Percentiles rank a stretch among this genome's conserved stretches.
These are phyloP conservation scores for Populus trichocarpa DNA, from an alignment of 441 rosid genomes.

Conservation along the genomic window DNA sequence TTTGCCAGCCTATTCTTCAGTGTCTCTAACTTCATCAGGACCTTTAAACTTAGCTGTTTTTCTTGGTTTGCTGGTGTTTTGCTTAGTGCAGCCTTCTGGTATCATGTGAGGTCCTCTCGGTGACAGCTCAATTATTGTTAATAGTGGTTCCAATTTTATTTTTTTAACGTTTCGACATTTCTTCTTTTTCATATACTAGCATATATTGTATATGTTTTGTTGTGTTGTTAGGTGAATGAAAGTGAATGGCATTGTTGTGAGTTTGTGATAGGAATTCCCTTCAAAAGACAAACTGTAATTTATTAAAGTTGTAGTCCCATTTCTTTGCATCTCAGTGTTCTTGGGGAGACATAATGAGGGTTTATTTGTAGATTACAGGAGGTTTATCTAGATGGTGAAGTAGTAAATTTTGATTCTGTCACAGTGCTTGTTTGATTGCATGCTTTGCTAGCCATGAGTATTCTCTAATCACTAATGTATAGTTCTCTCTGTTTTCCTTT, in stretches of 20 bases:
- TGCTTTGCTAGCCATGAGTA: too few species aligned
- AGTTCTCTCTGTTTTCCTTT: too few species aligned
- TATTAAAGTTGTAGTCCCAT: neutral
- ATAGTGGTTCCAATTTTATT: conserved; percentile 17
- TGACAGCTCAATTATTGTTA: conserved; percentile 30
- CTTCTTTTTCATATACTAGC: conserved; percentile 2
- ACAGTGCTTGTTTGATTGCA: too few species aligned
- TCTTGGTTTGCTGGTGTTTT: conserved; percentile 28
- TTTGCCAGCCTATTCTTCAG: conserved; percentile 39
- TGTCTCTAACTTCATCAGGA: conserved; percentile 20
- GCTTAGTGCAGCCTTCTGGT: conserved; percentile 26
- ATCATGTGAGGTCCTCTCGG: conserved; percentile 24
- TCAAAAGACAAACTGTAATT: too few species aligned
- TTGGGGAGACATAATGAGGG: neutral
- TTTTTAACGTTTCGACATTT: neutral
- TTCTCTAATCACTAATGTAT: too few species aligned
- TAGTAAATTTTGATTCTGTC: too few species aligned
- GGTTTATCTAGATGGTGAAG: neutral
- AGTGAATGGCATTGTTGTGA: neutral
- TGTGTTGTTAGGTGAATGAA: neutral
- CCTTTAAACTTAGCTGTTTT: conserved; percentile 6
- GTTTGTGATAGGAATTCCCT: neutral
- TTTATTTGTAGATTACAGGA: neutral
- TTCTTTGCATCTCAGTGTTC: neutral
- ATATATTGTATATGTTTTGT: neutral